phyloP scores from a whole-genome alignment of 2,329 filamentous ascomycete genomes.

The Claviceps sp. region DNA sequence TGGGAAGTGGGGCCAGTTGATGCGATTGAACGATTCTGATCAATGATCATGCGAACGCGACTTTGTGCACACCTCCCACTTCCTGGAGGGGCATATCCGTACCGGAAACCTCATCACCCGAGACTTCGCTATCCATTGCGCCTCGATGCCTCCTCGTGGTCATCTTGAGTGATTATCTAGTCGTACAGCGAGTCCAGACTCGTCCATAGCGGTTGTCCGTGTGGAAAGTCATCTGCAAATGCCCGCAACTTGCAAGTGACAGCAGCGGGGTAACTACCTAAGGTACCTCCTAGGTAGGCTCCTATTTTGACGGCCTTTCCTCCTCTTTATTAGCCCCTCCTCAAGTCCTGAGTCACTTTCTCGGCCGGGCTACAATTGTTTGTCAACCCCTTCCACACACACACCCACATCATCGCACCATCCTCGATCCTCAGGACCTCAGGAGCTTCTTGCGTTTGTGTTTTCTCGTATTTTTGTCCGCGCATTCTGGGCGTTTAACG shows the following conservation, averaged over 20 bases:
- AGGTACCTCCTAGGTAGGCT: too few relatives aligned
- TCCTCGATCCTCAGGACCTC: not conserved
- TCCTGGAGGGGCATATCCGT: too few relatives aligned
- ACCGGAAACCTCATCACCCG: too few relatives aligned
- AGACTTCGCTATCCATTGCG: too few relatives aligned
- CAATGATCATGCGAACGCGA: not conserved
- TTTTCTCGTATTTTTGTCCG: not conserved
- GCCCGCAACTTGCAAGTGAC: not conserved
- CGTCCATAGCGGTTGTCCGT: not conserved
- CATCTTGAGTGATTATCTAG: too few relatives aligned
- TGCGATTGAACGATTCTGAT: too few relatives aligned
- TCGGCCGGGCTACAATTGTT: not conserved
- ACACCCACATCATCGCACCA: not conserved
- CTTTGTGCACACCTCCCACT: not conserved
- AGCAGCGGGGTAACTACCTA: not conserved
- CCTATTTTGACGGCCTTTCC: not conserved
- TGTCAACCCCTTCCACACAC: not conserved
- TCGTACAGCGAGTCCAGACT: not conserved
- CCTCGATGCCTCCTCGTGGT: too few relatives aligned
- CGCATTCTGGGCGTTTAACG: not conserved
- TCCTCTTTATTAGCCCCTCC: not conserved
- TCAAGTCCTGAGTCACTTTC: not conserved
- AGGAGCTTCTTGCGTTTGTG: not conserved
- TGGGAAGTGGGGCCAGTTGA: not conserved
- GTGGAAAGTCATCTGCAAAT: not conserved